Conservation (phyloP, 257 asterid species). For the Plantago ovata region DNA sequence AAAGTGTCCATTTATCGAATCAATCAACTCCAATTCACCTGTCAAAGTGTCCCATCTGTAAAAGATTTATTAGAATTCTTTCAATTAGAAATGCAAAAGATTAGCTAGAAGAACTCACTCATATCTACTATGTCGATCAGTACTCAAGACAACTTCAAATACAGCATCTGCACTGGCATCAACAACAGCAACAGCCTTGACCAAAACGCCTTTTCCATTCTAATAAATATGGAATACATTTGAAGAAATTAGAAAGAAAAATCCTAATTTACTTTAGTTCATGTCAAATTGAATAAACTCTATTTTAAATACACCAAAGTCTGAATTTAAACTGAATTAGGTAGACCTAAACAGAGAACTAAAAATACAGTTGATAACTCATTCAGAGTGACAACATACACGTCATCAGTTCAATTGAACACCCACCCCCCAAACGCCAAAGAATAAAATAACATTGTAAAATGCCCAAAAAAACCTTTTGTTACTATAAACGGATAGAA, state of each 20-base stretch:
- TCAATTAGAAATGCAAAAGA: constrained; percentile 18
- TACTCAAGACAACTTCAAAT: constrained; percentile 71
- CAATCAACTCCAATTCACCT: constrained; percentile 88
- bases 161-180: constrained; percentile 93
- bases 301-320: no score
- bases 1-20: constrained; percentile 68
- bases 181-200: constrained; percentile 92
- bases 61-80: constrained; percentile 33
- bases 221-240: constrained; percentile 27
- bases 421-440: no score
- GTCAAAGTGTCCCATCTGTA: constrained; percentile 97
- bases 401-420: no score
- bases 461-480: no score
- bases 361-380: no score
- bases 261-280: constrained; percentile 8
- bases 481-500: no score
- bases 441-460: no score
- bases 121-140: constrained; percentile 74
- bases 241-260: constrained; percentile 16
- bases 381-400: no score
- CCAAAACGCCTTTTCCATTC: constrained; percentile 79
- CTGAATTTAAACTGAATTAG: no score
- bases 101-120: constrained; percentile 51
- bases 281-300: no score
- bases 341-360: no score